Conservation (phyloP, 495 filamentous ascomycete genomes). For the Penicillium cinerascens region DNA sequence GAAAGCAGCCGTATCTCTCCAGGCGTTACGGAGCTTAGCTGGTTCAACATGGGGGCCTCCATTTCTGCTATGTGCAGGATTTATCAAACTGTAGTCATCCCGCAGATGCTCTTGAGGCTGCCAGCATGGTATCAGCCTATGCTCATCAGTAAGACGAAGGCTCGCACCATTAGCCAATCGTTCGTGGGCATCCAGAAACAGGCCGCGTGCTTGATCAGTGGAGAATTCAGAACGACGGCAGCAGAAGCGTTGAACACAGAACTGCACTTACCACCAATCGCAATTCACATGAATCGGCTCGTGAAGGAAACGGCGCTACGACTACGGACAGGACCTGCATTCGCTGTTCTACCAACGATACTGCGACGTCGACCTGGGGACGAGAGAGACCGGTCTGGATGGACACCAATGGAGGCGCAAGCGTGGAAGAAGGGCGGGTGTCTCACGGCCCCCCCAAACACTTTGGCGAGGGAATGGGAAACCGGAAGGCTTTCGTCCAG, state of each 20-base stretch:
- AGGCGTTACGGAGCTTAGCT: conserved; percentile 1
- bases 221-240: conserved; percentile 7
- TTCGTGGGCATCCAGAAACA: conserved; percentile 2
- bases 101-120: conserved; percentile 7
- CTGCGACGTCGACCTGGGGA: neutral
- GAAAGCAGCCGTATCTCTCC: neutral
- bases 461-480: conserved; percentile 4
- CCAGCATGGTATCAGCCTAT: neutral
- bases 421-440: conserved; percentile 13
- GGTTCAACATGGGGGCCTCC: conserved; percentile 6
- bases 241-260: conserved; percentile 12
- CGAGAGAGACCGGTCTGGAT: conserved; percentile 1
- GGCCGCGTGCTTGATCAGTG: conserved; percentile 7
- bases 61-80: conserved; percentile 1
- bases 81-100: conserved; percentile 7
- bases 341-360: neutral
- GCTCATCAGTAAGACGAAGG: neutral
- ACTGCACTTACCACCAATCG: conserved; percentile 6
- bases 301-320: conserved; percentile 5
- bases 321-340: conserved; percentile 5
- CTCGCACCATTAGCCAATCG: neutral
- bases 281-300: conserved; percentile 2
- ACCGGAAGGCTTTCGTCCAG: conserved; percentile 13
- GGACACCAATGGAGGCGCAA: conserved; percentile 13
- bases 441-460: neutral